These are phyloP conservation scores for Rostrohypoxylon terebratum DNA, from an alignment of 495 filamentous ascomycete species.

Conservation along the genomic window DNA sequence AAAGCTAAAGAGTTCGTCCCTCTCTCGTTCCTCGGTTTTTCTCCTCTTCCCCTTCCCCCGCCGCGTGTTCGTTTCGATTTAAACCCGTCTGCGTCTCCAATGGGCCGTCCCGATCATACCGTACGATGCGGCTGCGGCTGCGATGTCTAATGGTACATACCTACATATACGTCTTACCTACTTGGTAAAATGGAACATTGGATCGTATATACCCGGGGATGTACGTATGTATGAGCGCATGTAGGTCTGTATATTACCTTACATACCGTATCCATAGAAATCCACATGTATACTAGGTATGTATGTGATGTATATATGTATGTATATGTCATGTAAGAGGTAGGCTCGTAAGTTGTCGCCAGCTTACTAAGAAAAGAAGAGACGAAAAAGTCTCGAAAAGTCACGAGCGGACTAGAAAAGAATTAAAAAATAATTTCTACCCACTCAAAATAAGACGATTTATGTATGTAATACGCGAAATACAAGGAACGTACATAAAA, in stretches of 20 bases:
- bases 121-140: constrained; percentile 3
- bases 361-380: constrained; percentile 14
- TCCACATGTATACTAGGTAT: not conserved
- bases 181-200: constrained; percentile 3
- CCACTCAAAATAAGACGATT: not conserved
- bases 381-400: constrained; percentile 3
- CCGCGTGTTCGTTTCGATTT: constrained; percentile 2
- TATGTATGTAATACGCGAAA: constrained; percentile 4
- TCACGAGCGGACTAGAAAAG: constrained; percentile 27
- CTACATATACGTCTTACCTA: not conserved
- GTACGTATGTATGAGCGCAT: not conserved
- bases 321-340: not conserved
- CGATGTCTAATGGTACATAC: constrained; percentile 1
- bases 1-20: not conserved
- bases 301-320: too few species aligned
- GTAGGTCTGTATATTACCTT: too few species aligned
- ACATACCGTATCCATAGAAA: not conserved
- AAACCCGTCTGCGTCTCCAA: not conserved
- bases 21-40: not conserved
- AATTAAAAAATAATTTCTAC: not conserved
- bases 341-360: constrained; percentile 4
- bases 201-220: not conserved
- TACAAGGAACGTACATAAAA: not conserved
- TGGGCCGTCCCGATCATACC: constrained; percentile 2
- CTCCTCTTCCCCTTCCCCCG: not conserved